phyloP scores from a whole-genome alignment of 2,329 filamentous ascomycete genomes.

The Penicillium hordei region DNA sequence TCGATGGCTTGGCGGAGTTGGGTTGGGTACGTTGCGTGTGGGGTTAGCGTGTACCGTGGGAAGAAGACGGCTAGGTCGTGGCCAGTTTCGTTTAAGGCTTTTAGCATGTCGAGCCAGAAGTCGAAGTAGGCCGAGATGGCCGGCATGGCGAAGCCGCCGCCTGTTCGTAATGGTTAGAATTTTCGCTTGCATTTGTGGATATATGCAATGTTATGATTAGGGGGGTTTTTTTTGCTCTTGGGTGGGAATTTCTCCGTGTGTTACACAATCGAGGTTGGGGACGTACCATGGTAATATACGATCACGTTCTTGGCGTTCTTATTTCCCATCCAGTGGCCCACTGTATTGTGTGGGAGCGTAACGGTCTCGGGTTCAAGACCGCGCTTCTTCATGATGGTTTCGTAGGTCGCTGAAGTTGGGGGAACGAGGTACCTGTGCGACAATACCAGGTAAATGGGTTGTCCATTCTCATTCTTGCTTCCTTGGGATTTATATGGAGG shows the following conservation, averaged over 20 bases:
- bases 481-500: neutral
- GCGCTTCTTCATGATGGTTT: constrained; percentile 25
- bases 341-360: constrained; percentile 31
- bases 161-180: constrained; percentile 29
- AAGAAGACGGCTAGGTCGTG: constrained; percentile 51
- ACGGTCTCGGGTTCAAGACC: constrained; percentile 33
- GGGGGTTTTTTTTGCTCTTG: neutral
- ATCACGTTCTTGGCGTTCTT: constrained; percentile 41
- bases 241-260: neutral
- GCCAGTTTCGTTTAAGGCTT: constrained; percentile 40
- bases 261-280: neutral
- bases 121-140: constrained; percentile 44
- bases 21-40: constrained; percentile 39
- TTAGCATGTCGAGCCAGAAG: constrained; percentile 46
- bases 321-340: constrained; percentile 43
- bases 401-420: constrained; percentile 30
- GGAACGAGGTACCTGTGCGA: constrained; percentile 25
- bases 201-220: neutral
- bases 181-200: constrained; percentile 1
- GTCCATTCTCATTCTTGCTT: neutral
- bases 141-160: constrained; percentile 55
- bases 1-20: constrained; percentile 42
- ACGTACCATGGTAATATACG: constrained; percentile 41
- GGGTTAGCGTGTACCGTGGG: constrained; percentile 56
- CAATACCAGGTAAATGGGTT: neutral